Percentiles rank a stretch among this genome's conserved stretches.
Conservation (phyloP, 2,329 filamentous ascomycete species). For the Aquanectria penicillioides region DNA sequence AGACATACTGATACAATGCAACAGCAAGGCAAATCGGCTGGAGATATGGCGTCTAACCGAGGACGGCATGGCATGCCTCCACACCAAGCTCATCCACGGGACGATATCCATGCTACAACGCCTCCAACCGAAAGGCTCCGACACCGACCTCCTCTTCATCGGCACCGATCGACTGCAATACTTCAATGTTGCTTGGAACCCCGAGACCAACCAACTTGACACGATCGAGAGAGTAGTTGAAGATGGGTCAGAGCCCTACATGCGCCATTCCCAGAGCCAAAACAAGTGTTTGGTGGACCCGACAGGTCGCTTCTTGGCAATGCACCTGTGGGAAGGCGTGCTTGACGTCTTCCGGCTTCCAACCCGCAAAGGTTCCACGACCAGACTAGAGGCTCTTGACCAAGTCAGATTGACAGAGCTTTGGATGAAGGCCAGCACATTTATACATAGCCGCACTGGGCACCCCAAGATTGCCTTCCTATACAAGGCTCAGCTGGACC, state of each 20-base stretch:
- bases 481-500: slow-evolving; percentile 63
- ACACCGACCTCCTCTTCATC: slow-evolving; percentile 88
- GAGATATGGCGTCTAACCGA: slow-evolving; percentile 80
- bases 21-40: slow-evolving; percentile 83
- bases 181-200: slow-evolving; percentile 89
- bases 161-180: slow-evolving; percentile 91
- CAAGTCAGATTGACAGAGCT: slow-evolving; percentile 68
- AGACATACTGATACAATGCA: slow-evolving; percentile 41
- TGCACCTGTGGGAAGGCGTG: slow-evolving; percentile 70
- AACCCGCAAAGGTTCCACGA: slow-evolving; percentile 55
- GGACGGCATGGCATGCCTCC: slow-evolving; percentile 72
- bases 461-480: slow-evolving; percentile 68
- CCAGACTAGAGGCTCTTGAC: slow-evolving; percentile 60
- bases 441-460: slow-evolving; percentile 67
- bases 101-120: slow-evolving; percentile 86
- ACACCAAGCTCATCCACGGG: slow-evolving; percentile 81
- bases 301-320: slow-evolving; percentile 68
- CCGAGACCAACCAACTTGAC: slow-evolving; percentile 60
- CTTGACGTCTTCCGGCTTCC: slow-evolving; percentile 64
- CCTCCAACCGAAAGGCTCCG: slow-evolving; percentile 77
- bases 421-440: slow-evolving; percentile 67
- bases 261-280: slow-evolving; percentile 83
- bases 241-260: slow-evolving; percentile 66
- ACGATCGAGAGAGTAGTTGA: slow-evolving; percentile 62
- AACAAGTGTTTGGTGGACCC: slow-evolving; percentile 88